Evolutionary conservation across 2,329 filamentous ascomycete genomes (phyloP), one percentile per base, ranked within the genome.

Genomic region (Endothia cerciana): DNA sequence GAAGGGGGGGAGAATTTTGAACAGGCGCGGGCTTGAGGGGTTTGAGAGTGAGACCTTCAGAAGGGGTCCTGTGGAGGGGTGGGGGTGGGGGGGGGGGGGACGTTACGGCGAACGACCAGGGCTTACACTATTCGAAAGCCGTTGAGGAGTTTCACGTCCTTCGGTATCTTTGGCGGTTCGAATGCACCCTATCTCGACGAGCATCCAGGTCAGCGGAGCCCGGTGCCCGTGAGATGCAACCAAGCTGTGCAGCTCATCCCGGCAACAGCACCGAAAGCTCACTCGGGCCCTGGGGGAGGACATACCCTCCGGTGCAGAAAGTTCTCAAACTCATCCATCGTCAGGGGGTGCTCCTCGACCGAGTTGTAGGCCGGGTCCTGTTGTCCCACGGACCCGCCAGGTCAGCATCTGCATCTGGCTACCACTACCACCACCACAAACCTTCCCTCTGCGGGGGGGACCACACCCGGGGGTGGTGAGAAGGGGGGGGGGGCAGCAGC

Each of bases 111-210:
- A 15, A 17, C 30, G 55, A 13, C 28, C 40, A 43, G 33, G 43
- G 78, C 84, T 77, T 74, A 87, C 85, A 88, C 76, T 36, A 88
- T 76, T 30, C 86, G 81, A 40, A 87, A 77, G 25, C 84, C 85
- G 69, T 81, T 83, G 60, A 83, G 69, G 28, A 87, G 71, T 68
- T 75, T 79, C 15, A 81, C 80, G 2, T 77, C 83, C 5, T 77
- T 68, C 60, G 77, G 78, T 59, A 82, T 69, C 65, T 77, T 80
- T 1, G 79, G 79, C 28, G 83, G 81, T 62, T 76, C 76, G 74
- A 88, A 88, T 1, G 81, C 83, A 53, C 85, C 85, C 85, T 87
- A 65, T 19, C 15, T 56, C 6, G 36, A 36, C 30, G 65, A 56
- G 60, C 53, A 47, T 11, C 41, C 51, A 58, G 62, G 67, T 71